These are phyloP conservation scores for Aspergillus ibericus DNA, from an alignment of 2,329 filamentous ascomycete genomes.

Conservation along the genomic window DNA sequence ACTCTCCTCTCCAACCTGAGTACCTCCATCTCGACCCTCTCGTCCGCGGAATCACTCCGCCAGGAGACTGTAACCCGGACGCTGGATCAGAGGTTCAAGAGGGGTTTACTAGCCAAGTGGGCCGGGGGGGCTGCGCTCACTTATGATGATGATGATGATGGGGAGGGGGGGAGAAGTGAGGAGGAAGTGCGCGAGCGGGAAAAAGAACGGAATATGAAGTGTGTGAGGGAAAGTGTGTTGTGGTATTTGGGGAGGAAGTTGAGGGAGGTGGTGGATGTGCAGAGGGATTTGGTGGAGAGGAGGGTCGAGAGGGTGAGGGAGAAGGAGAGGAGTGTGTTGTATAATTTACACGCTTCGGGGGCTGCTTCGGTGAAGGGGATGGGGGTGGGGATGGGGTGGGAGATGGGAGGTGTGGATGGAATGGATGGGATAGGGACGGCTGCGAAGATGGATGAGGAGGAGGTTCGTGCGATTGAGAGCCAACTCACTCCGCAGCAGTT, in stretches of 20 bases:
- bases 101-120: slow-evolving; percentile 52
- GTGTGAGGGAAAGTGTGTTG: slow-evolving; percentile 77
- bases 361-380: background rate
- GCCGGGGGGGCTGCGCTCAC: slow-evolving; percentile 55
- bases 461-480: slow-evolving; percentile 48
- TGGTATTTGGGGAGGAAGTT: slow-evolving; percentile 77
- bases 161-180: slow-evolving; percentile 54
- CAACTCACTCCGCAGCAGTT: slow-evolving; percentile 79
- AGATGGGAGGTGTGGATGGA: background rate
- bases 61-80: slow-evolving; percentile 72
- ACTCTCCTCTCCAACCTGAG: slow-evolving; percentile 82
- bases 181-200: slow-evolving; percentile 75
- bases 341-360: slow-evolving; percentile 35
- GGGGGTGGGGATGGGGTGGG: slow-evolving; percentile 11
- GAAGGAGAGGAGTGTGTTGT: slow-evolving; percentile 81
- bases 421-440: background rate
- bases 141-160: slow-evolving; percentile 30
- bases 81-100: slow-evolving; percentile 69
- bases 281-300: slow-evolving; percentile 91
- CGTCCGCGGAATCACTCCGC: slow-evolving; percentile 78
- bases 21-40: slow-evolving; percentile 73
- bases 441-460: slow-evolving; percentile 31
- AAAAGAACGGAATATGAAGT: slow-evolving; percentile 62
- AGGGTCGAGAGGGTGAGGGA: slow-evolving; percentile 81
- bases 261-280: slow-evolving; percentile 72